Conservation (phyloP, 148 eudicot species). For the Silene latifolia region DNA sequence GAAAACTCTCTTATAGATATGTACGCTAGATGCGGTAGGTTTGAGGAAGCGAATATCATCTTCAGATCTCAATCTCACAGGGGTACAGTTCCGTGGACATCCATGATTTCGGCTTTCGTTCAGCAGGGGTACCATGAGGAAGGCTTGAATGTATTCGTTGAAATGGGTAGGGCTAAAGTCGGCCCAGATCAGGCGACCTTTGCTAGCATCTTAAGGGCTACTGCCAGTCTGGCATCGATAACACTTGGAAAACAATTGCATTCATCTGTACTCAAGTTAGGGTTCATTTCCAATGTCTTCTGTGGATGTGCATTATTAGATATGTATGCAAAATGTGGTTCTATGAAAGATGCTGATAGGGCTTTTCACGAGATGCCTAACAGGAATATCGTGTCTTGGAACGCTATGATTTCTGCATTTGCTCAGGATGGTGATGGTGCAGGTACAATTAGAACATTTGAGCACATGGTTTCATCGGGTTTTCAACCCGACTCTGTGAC, state of each 20-base stretch:
- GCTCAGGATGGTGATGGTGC: conserved; percentile 80
- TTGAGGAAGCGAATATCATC: conserved; percentile 49
- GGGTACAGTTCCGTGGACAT: conserved; percentile 68
- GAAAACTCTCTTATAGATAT: conserved; percentile 69
- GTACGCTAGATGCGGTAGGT: conserved; percentile 73
- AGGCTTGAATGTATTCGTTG: conserved; percentile 45
- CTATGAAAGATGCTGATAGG: conserved; percentile 41
- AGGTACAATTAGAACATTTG: conserved; percentile 47
- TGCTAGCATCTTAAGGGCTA: conserved; percentile 57
- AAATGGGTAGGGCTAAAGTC: conserved; percentile 44
- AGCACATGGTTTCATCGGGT: conserved; percentile 52
- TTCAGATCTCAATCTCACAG: conserved; percentile 37
- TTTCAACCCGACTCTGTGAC: conserved; percentile 62
- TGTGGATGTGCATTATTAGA: conserved; percentile 69
- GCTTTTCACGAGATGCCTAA: conserved; percentile 62
- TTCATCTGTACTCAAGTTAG: conserved; percentile 39
- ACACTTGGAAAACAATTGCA: conserved; percentile 73
- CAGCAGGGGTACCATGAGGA: conserved; percentile 53
- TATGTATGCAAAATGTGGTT: conserved; percentile 89
- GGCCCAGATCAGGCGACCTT: conserved; percentile 69
- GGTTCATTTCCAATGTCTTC: conserved; percentile 58
- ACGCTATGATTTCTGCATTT: conserved; percentile 69
- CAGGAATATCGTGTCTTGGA: conserved; percentile 66
- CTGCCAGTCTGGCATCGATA: conserved; percentile 60
- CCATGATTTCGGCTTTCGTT: conserved; percentile 68